A percentile compares a stretch with the other conserved stretches of the same genome.
phyloP scores from a whole-genome alignment of 2,329 filamentous ascomycete genomes.

The Blumeria graminis region DNA sequence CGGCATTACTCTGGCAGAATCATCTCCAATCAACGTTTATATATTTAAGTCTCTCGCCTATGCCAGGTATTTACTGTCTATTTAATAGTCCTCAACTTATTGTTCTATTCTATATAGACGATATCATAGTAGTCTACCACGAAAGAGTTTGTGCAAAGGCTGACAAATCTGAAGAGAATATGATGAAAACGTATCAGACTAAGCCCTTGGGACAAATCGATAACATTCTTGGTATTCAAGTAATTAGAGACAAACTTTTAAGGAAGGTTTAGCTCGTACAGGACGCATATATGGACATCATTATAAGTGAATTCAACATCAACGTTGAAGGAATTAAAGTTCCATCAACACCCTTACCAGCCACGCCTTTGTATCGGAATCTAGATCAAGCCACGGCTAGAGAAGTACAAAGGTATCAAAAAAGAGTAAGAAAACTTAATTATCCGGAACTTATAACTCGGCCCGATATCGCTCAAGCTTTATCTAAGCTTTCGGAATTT shows the following conservation, averaged over 20 bases:
- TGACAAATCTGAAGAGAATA: background rate
- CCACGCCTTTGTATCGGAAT: background rate
- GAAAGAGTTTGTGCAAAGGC: background rate
- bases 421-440: background rate
- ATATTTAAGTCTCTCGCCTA: background rate
- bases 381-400: background rate
- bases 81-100: background rate
- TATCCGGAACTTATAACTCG: background rate
- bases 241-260: background rate
- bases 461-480: background rate
- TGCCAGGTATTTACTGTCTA: background rate
- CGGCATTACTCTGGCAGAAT: background rate
- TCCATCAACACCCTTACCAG: background rate
- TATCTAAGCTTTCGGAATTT: background rate
- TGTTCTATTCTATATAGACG: background rate
- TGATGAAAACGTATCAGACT: background rate
- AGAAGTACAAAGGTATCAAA: background rate
- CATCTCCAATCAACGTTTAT: background rate
- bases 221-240: background rate
- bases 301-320: background rate
- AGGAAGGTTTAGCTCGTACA: background rate
- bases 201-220: background rate
- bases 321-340: background rate
- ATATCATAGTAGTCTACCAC: background rate
- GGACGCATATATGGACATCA: background rate